Base-by-base conservation (phyloP, 2,329 filamentous ascomycete genomes). In the Diplodia sapinea region DNA sequence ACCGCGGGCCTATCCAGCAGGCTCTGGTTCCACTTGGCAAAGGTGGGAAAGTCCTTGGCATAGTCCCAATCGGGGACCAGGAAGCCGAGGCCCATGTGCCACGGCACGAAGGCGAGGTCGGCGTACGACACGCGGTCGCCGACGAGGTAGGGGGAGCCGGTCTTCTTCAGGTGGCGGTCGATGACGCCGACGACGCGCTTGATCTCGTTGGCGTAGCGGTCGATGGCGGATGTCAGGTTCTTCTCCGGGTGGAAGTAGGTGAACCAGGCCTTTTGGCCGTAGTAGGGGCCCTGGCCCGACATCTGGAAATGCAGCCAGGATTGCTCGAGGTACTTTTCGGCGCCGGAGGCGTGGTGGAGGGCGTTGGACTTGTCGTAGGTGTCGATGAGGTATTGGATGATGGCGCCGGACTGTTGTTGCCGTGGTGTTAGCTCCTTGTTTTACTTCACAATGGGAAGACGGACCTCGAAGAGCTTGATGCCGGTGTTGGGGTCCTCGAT, bases 271-370 rank as follows among this genome's bases (percentile, higher is more conserved):
- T 71, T 72, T 68, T 78, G 76, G 1, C 76, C 76, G 59, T 72
- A 84, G 71, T 84, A 84, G 0, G 82, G 82, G 1, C 82, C 82
- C 70, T 84, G 82, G 8, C 82, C 82, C 2, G 77, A 77, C 50
- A 74, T 74, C 72, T 84, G 82, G 73, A 79, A 83, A 71, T 77
- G 78, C 4, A 84, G 76, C 78, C 80, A 84, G 50, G 82, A 80
- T 68, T 79, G 79, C 50, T 56, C 38, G 4, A 78, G 77, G 2
- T 77, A 73, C 69, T 78, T 80, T 61, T 80, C 4, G 72, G 62
- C 15, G 7, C 68, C 68, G 69, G 80, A 82, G 57, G 36, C 8
- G 36, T 13, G 36, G 9, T 75, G 78, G 29, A 83, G 66, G 56
- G 75, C 76, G 50, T 75, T 70, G 1, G 78, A 72, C 26, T 71